Conservation (phyloP, 768 basidiomycete genomes). For the Leccinum broughii region DNA sequence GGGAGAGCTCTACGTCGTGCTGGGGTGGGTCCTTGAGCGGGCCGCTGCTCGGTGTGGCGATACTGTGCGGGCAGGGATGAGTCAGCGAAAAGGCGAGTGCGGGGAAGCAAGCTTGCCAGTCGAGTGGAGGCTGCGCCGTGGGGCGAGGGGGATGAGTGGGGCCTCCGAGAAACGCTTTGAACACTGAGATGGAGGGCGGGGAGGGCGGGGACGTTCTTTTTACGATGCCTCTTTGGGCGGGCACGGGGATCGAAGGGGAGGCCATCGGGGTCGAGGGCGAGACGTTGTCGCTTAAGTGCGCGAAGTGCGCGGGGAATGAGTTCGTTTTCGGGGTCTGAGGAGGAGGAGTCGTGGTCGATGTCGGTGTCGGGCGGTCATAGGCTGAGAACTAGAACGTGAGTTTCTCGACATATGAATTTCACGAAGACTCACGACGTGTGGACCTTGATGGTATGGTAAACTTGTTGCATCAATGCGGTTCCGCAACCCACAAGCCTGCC, state of each 20-base stretch:
- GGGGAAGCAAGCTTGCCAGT: conserved; percentile 3
- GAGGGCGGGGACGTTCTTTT: conserved; percentile 12
- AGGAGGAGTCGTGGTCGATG: conserved; percentile 21
- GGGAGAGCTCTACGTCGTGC: conserved; percentile 3
- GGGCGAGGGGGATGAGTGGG: conserved; percentile 8
- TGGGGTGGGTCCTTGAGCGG: background rate
- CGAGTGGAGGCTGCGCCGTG: background rate
- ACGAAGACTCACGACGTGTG: too few relatives aligned
- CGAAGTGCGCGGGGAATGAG: conserved; percentile 37
- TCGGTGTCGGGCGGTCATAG: conserved; percentile 12
- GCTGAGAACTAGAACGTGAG: too few relatives aligned
- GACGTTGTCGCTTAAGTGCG: conserved; percentile 35
- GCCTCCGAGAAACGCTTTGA: conserved; percentile 19
- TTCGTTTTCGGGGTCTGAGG: conserved; percentile 29
- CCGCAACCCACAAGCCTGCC: too few relatives aligned
- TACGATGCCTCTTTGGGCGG: conserved; percentile 25
- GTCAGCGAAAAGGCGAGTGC: background rate
- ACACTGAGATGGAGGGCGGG: background rate
- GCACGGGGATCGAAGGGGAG: conserved; percentile 19
- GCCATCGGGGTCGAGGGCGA: conserved; percentile 31
- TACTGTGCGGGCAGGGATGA: conserved; percentile 4
- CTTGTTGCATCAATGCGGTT: too few relatives aligned
- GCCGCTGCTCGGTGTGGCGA: conserved; percentile 8
- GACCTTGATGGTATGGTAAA: too few relatives aligned
- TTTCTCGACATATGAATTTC: too few relatives aligned